phyloP scores from a whole-genome alignment of 306 rosid genomes.

The Ceratonia siliqua region DNA sequence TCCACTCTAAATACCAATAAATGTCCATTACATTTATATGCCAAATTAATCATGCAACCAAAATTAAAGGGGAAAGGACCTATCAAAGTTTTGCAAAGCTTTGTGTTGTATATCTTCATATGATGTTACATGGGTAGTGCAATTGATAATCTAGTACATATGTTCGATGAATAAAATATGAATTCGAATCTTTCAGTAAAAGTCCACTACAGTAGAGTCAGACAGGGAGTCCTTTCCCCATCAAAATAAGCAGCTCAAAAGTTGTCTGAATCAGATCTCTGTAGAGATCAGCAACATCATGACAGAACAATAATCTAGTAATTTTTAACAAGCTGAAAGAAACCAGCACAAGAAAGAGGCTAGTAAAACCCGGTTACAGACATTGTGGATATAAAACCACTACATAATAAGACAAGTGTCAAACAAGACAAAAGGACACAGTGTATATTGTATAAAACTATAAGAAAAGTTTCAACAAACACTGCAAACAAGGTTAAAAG shows the following conservation, averaged over 20 bases:
- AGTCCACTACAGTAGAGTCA: neutral
- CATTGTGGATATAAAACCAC: neutral
- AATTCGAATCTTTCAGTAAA: neutral
- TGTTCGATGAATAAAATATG: neutral
- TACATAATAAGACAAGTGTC: neutral
- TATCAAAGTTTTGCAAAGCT: constrained; percentile 2
- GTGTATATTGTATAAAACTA: neutral
- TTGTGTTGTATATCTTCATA: constrained; percentile 14
- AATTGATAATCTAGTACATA: neutral
- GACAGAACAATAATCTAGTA: constrained; percentile 21
- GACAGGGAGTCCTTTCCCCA: neutral
- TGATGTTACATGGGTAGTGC: constrained; percentile 14
- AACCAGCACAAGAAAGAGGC: neutral
- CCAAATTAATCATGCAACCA: constrained; percentile 2
- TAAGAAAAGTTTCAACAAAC: too few relatives aligned
- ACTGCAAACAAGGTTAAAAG: too few relatives aligned
- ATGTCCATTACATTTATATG: neutral
- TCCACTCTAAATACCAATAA: constrained; percentile 10
- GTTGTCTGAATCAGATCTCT: neutral
- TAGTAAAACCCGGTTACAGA: neutral
- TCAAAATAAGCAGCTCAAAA: constrained; percentile 21
- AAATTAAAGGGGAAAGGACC: constrained; percentile 9
- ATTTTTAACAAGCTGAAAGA: constrained; percentile 26
- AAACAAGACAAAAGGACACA: neutral
- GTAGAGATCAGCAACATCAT: constrained; percentile 1